A percentile compares a stretch with the other conserved stretches of the same genome.
Conservation (phyloP, 208 protist genomes). For the Trypanosoma grayi region DNA sequence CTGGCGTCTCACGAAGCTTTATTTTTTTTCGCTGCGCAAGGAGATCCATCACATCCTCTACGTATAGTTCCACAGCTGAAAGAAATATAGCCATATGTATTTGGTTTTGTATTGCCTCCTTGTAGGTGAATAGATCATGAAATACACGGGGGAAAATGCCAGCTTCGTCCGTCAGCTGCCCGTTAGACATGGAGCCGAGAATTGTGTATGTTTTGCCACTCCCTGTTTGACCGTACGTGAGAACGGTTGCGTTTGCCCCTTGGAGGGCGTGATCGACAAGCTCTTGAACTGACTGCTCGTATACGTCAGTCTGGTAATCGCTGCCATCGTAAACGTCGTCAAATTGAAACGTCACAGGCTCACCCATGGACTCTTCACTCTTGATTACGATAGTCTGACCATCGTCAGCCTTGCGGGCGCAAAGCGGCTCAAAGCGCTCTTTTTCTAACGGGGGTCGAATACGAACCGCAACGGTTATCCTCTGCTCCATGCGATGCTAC, state of each 20-base stretch:
- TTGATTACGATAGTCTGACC: constrained; percentile 72
- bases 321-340: constrained; percentile 83
- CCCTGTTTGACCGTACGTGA: constrained; percentile 90
- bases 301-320: constrained; percentile 74
- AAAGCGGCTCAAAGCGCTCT: constrained; percentile 73
- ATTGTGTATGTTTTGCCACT: constrained; percentile 93
- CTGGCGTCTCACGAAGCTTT: constrained; percentile 74
- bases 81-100: constrained; percentile 73
- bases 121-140: constrained; percentile 80
- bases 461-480: constrained; percentile 80
- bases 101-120: constrained; percentile 30
- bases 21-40: constrained; percentile 77
- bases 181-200: constrained; percentile 57
- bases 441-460: constrained; percentile 67
- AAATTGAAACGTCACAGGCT: constrained; percentile 59
- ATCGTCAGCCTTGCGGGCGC: constrained; percentile 69
- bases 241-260: constrained; percentile 80
- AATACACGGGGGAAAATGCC: constrained; percentile 88
- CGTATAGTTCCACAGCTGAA: constrained; percentile 86
- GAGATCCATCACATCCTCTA: constrained; percentile 87
- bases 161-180: constrained; percentile 39
- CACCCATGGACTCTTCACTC: constrained; percentile 42
- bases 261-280: constrained; percentile 78
- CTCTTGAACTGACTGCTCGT: constrained; percentile 82
- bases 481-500: constrained; percentile 36